Percentiles rank a stretch among this genome's conserved stretches.
These are phyloP conservation scores for Westerdykella ornata DNA, from an alignment of 2,329 filamentous ascomycete genomes.

Conservation along the genomic window DNA sequence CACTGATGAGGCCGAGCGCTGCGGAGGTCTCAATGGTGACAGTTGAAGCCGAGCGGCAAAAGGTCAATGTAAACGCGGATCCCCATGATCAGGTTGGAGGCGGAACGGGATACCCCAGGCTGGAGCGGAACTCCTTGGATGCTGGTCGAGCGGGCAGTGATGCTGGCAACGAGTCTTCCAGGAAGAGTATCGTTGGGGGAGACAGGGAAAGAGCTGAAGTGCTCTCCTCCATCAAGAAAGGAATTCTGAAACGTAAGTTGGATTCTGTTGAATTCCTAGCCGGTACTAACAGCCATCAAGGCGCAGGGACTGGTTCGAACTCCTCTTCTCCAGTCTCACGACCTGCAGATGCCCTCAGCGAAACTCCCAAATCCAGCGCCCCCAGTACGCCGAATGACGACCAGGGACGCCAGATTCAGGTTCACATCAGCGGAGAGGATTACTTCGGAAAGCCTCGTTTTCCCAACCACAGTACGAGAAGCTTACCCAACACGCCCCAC, in stretches of 20 bases:
- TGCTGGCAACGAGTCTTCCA: slow-evolving; percentile 45
- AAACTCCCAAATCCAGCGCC: slow-evolving; percentile 77
- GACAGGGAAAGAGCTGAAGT: slow-evolving; percentile 89
- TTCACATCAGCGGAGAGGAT: slow-evolving; percentile 74
- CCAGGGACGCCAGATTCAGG: slow-evolving; percentile 51
- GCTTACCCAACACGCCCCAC: slow-evolving; percentile 70
- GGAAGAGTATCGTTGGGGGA: slow-evolving; percentile 85
- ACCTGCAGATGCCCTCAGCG: slow-evolving; percentile 56
- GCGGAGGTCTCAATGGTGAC: slow-evolving; percentile 94
- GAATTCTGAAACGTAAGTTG: slow-evolving; percentile 80
- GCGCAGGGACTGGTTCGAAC: slow-evolving; percentile 51
- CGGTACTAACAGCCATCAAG: slow-evolving; percentile 23
- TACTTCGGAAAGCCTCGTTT: slow-evolving; percentile 80
- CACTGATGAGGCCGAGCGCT: slow-evolving; percentile 59
- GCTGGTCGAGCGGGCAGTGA: slow-evolving; percentile 47
- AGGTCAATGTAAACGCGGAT: slow-evolving; percentile 67
- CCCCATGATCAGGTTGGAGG: slow-evolving; percentile 61
- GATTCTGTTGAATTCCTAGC: background rate
- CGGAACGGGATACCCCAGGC: slow-evolving; percentile 73
- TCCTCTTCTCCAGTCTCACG: slow-evolving; percentile 63
- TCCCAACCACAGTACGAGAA: slow-evolving; percentile 64
- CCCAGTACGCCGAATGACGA: slow-evolving; percentile 85
- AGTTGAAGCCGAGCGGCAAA: slow-evolving; percentile 85
- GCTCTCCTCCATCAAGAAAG: slow-evolving; percentile 85
- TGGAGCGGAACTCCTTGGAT: slow-evolving; percentile 78